Evolutionary conservation across 2,329 filamentous ascomycete species (phyloP).

Genomic region (Ophiosphaerella narmari): DNA sequence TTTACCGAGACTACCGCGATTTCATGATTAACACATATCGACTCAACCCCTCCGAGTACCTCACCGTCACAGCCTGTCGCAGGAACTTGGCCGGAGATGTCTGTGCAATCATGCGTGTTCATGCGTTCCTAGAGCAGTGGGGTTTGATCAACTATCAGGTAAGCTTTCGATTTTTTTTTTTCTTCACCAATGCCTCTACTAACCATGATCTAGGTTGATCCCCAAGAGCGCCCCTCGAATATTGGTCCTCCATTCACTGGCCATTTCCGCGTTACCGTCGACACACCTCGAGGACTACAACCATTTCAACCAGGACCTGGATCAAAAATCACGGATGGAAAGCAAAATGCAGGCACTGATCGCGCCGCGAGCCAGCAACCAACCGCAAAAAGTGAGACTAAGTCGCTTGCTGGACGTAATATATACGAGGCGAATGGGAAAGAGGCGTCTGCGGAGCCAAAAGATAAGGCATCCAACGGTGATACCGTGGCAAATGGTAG

Average conservation of each 20-base stretch:
- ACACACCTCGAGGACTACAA: slow-evolving; percentile 92
- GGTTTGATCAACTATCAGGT: slow-evolving; percentile 99
- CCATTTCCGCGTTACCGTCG: slow-evolving; percentile 94
- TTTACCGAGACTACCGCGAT: slow-evolving; percentile 98
- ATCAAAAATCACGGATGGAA: slow-evolving; percentile 64
- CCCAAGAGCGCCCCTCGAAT: slow-evolving; percentile 90
- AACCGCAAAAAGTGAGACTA: slow-evolving; percentile 77
- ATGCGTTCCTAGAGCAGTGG: slow-evolving; percentile 98
- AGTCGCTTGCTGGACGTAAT: slow-evolving; percentile 91
- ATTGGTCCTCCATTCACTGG: slow-evolving; percentile 96
- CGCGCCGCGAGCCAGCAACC: slow-evolving; percentile 67
- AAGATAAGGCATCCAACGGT: slow-evolving; percentile 56
- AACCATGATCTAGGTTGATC: slow-evolving; percentile 74
- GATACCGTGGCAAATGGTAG: slow-evolving; percentile 73
- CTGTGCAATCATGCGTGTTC: slow-evolving; percentile 98
- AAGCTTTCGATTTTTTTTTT: slow-evolving; percentile 18
- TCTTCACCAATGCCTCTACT: background rate
- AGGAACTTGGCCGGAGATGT: slow-evolving; percentile 96
- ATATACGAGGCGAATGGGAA: slow-evolving; percentile 94
- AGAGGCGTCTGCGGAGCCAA: slow-evolving; percentile 69
- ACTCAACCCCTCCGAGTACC: slow-evolving; percentile 91
- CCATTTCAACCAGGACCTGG: slow-evolving; percentile 91
- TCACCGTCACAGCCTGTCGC: slow-evolving; percentile 94
- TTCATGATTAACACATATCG: slow-evolving; percentile 99
- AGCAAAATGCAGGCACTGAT: slow-evolving; percentile 71